Percentiles rank a stretch among this genome's conserved stretches.
Evolutionary conservation across 257 asterid species (phyloP).

Genomic region (Solanum verrucosum): DNA sequence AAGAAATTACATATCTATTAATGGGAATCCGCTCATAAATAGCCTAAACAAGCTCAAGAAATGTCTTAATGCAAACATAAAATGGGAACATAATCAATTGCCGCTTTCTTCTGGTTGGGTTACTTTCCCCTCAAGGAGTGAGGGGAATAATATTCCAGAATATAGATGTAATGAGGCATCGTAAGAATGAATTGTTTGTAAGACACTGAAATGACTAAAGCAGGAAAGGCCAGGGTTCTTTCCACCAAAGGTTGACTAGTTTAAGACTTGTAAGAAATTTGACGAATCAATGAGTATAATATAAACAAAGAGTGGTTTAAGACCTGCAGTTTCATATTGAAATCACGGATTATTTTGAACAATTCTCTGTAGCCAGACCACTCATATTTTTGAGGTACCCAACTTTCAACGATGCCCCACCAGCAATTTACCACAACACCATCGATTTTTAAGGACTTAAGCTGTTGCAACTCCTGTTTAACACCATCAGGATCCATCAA

Average conservation of each 20-base stretch:
- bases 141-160: background rate
- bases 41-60: background rate
- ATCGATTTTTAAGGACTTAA: slow-evolving; percentile 45
- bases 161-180: background rate
- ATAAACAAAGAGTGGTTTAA: background rate
- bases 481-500: slow-evolving; percentile 62
- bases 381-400: slow-evolving; percentile 55
- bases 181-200: background rate
- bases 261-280: background rate
- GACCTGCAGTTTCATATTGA: slow-evolving; percentile 66
- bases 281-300: background rate
- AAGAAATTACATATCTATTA: background rate
- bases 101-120: background rate
- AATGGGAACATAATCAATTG: background rate
- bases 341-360: slow-evolving; percentile 48
- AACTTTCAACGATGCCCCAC: slow-evolving; percentile 74
- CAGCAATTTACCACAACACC: slow-evolving; percentile 63
- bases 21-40: background rate
- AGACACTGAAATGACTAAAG: background rate
- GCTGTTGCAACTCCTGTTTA: slow-evolving; percentile 45
- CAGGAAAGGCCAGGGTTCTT: background rate
- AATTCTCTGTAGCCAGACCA: slow-evolving; percentile 66
- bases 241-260: background rate
- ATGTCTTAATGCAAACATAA: background rate
- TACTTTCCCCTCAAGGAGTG: background rate